Base-by-base conservation (phyloP, 225 moss, liverwort and hornwort species). In the Sphagnum contortum region DNA sequence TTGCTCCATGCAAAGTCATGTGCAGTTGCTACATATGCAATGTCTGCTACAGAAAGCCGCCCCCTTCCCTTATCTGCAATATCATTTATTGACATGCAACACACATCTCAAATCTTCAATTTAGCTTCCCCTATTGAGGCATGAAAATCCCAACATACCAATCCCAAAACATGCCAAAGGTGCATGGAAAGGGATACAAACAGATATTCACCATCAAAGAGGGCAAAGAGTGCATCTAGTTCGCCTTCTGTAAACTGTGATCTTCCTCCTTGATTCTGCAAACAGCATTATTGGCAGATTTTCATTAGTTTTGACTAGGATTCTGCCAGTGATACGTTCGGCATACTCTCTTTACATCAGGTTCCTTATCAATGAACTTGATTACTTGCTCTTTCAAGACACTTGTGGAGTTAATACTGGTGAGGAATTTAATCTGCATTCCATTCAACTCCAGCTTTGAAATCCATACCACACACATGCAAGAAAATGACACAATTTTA, bases 1-100 rank as follows among this genome's bases (percentile, higher is more conserved):
- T 73, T 68, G 64, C 73, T 75, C 86, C 86, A 86, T 56, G 83
- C 77, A 62, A 86, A 86, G 73, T 86, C 86, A 66, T 86, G 86
- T 53, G 71, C 63, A 64, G 58, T 80, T 45, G 86, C 77, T 45
- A 77, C 74, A 59, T 76, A 74, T 73, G 82, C 79, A 48, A 86
- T 71, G 61, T 80, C 79, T 69, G 64, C 64, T 12, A 75, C 66
- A 14, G 80, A 76, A 61, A 86, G 62, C 51, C 45, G 71, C 66
- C 86, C 80, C 54, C 62, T 77, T 65, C 75, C 77, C 67, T 71
- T 75, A 60, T 80, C 86, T 86, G 86, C 64, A 69, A 12, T 12
- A 60, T 49, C 45, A 29, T 4, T 45, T 45, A 50, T 4, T 47
- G 46, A 12, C 10, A 12, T 13, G 45, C 44, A 61, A 46, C 47